A percentile compares a stretch with the other conserved stretches of the same genome.
Evolutionary conservation across 176 grass and related monocot species (phyloP).

Genomic region (Cocos nucifera): DNA sequence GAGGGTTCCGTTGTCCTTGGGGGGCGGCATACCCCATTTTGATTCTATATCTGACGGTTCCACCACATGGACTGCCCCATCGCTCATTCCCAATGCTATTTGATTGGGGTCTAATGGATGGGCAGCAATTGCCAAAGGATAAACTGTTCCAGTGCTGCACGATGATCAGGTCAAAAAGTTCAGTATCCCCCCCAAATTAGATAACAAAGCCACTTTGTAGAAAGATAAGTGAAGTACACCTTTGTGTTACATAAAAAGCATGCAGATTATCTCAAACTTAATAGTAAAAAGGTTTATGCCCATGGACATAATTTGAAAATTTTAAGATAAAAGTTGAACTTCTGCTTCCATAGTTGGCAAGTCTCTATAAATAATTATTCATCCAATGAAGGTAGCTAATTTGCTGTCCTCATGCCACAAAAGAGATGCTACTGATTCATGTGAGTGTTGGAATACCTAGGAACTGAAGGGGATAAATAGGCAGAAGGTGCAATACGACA

Average conservation of each 20-base stretch:
- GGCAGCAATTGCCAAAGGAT: constrained; percentile 74
- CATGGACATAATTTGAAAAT: no score
- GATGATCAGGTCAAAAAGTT: constrained; percentile 3
- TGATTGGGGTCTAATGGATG: constrained; percentile 91
- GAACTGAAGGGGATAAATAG: constrained; percentile 73
- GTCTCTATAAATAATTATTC: no score
- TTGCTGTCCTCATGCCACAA: no score
- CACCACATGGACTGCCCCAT: constrained; percentile 78
- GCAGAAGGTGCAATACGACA: constrained; percentile 78
- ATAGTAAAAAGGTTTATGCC: no score
- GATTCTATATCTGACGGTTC: constrained; percentile 68
- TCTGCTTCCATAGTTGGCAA: no score
- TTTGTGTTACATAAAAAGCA: no score
- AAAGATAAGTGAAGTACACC: no score
- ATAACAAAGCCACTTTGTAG: constrained; percentile 7
- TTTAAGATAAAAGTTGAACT: no score
- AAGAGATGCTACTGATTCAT: no score
- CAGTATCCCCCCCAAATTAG: no score
- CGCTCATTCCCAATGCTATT: constrained; percentile 88
- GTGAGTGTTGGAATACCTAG: constrained; percentile 13
- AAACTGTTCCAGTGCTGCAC: constrained; percentile 44
- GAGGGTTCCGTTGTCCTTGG: constrained; percentile 73
- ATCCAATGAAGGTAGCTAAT: no score
- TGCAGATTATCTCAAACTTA: no score
- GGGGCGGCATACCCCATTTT: constrained; percentile 59